These are phyloP conservation scores for Cryptosporidium bovis DNA, from an alignment of 169 alveolate genomes.

Conservation along the genomic window DNA sequence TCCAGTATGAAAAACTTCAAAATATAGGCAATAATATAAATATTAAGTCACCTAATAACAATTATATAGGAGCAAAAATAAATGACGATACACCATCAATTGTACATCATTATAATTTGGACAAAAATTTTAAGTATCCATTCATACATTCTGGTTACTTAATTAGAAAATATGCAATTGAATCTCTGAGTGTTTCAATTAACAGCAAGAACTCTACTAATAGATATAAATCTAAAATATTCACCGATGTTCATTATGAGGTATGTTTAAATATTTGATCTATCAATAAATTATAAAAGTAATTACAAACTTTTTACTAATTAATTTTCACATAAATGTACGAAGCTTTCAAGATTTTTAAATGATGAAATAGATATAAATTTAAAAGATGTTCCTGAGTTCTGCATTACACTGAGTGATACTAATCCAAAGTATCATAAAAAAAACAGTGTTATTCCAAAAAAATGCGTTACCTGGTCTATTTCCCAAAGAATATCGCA, in stretches of 20 bases:
- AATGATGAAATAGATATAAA: constrained; percentile 9
- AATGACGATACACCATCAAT: constrained; percentile 51
- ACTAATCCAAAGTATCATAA: constrained; percentile 19
- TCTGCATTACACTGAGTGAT: constrained; percentile 22
- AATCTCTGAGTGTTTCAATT: constrained; percentile 9
- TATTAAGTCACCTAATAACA: constrained; percentile 17
- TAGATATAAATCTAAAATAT: constrained; percentile 28
- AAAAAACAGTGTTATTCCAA: constrained; percentile 35
- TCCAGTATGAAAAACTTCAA: constrained; percentile 29
- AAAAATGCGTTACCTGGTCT: constrained; percentile 62
- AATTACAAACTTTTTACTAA: not conserved
- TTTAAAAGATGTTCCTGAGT: constrained; percentile 58
- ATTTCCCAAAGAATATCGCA: constrained; percentile 45
- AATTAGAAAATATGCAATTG: constrained; percentile 49
- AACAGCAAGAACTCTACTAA: not conserved
- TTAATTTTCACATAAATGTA: not conserved
- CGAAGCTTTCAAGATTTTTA: constrained; percentile 10
- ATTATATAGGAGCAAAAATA: constrained; percentile 46
- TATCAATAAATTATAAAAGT: not conserved
- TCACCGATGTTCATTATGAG: constrained; percentile 60
- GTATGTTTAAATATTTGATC: constrained; percentile 9
- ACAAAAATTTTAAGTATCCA: constrained; percentile 59
- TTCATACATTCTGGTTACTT: constrained; percentile 57
- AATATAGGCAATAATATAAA: not conserved
- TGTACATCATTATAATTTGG: constrained; percentile 60